These are phyloP conservation scores for Penicillium salamii DNA, from an alignment of 495 filamentous ascomycete species.

Conservation along the genomic window DNA sequence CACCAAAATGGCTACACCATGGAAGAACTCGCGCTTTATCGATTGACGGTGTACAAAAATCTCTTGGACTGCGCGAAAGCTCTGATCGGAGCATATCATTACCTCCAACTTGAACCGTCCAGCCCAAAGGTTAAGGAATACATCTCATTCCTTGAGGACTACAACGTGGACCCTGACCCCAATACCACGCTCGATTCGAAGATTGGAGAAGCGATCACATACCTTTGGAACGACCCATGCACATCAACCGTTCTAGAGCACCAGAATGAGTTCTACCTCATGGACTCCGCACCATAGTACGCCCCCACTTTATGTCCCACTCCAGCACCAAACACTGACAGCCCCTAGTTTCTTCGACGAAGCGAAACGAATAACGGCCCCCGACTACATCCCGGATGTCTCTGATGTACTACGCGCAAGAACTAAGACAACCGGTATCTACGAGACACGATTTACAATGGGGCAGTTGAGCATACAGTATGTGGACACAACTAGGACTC, in stretches of 20 bases:
- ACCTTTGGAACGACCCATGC: slow-evolving; percentile 86
- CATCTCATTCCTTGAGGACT: slow-evolving; percentile 78
- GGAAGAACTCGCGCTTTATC: slow-evolving; percentile 89
- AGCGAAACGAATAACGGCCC: slow-evolving; percentile 76
- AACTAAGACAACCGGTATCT: slow-evolving; percentile 99
- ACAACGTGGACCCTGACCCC: slow-evolving; percentile 85
- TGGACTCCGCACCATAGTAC: slow-evolving; percentile 99
- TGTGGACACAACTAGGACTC: slow-evolving; percentile 25
- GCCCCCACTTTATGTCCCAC: slow-evolving; percentile 25
- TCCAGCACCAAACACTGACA: slow-evolving; percentile 4
- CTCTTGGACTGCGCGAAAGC: slow-evolving; percentile 93
- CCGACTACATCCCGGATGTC: slow-evolving; percentile 85
- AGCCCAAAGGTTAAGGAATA: slow-evolving; percentile 68
- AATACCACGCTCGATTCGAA: slow-evolving; percentile 73
- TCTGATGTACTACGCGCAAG: slow-evolving; percentile 90
- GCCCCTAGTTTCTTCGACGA: slow-evolving; percentile 85
- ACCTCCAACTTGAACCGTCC: slow-evolving; percentile 77
- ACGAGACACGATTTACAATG: slow-evolving; percentile 97
- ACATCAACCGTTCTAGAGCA: slow-evolving; percentile 84
- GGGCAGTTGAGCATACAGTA: slow-evolving; percentile 98
- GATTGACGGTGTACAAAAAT: slow-evolving; percentile 96
- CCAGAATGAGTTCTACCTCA: slow-evolving; percentile 96
- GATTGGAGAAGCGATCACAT: slow-evolving; percentile 77
- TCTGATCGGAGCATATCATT: slow-evolving; percentile 80
- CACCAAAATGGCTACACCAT: slow-evolving; percentile 94